Percentiles rank a stretch among this genome's conserved stretches.
Conservation (phyloP, 331 rosid species). For the Pyrus hybrid region DNA sequence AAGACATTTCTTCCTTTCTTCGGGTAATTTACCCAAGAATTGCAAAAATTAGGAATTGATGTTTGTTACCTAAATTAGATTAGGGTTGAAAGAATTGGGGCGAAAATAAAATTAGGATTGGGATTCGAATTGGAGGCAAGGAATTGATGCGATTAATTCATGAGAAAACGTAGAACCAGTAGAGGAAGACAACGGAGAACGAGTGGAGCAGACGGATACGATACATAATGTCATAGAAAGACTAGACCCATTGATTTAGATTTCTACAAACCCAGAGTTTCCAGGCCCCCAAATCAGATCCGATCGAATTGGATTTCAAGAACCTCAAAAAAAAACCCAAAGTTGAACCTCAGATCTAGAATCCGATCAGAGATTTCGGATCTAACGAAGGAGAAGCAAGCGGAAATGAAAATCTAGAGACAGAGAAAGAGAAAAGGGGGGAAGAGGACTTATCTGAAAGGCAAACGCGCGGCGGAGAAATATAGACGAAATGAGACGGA, state of each 20-base stretch:
- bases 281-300: slow-evolving; percentile 1
- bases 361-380: background rate
- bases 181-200: slow-evolving; percentile 85
- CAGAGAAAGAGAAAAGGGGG: background rate
- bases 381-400: background rate
- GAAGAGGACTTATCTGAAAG: background rate
- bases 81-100: background rate
- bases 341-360: slow-evolving; percentile 10
- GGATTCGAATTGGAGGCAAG: background rate
- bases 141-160: slow-evolving; percentile 28
- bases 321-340: slow-evolving; percentile 10
- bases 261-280: slow-evolving; percentile 4
- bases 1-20: slow-evolving; percentile 31
- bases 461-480: background rate
- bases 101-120: slow-evolving; percentile 5
- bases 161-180: slow-evolving; percentile 99
- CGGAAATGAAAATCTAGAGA: background rate
- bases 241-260: slow-evolving; percentile 39
- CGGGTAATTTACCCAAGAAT: background rate
- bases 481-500: background rate
- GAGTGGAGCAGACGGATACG: slow-evolving; percentile 83
- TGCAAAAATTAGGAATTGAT: background rate
- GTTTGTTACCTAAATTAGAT: background rate
- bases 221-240: slow-evolving; percentile 56
- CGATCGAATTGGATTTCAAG: background rate